Evolutionary conservation across 495 filamentous ascomycete species (phyloP).

Genomic region (Aspergillus olivimuriae): DNA sequence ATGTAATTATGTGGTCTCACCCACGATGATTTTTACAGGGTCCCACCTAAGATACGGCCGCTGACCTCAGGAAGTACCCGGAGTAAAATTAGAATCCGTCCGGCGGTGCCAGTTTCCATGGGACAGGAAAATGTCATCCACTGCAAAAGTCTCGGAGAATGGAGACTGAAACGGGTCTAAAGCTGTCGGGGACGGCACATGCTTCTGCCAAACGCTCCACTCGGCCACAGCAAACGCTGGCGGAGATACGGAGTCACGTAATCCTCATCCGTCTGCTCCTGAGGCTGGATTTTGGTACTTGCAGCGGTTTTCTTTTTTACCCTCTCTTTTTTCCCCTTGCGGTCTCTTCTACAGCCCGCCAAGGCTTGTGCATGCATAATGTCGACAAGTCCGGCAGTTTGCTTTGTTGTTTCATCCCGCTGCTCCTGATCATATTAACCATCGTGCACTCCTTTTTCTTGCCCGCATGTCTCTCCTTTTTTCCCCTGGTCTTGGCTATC

Average conservation of each 20-base stretch:
- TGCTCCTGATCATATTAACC: not conserved
- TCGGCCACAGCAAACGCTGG: no score
- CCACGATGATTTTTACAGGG: no score
- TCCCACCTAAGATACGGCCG: no score
- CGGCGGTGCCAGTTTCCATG: not conserved
- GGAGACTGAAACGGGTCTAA: slow-evolving; percentile 16
- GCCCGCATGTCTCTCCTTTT: slow-evolving; percentile 1
- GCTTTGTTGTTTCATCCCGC: not conserved
- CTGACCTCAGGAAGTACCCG: no score
- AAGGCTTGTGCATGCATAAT: no score
- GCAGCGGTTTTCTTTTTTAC: no score
- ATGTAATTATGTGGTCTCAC: no score
- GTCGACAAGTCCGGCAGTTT: no score
- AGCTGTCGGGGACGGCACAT: slow-evolving; percentile 17
- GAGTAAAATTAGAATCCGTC: not conserved
- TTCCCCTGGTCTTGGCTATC: slow-evolving; percentile 10
- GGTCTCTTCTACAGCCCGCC: not conserved
- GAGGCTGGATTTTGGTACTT: no score
- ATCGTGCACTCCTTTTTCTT: slow-evolving; percentile 1
- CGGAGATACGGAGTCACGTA: not conserved
- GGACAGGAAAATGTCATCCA: slow-evolving; percentile 10
- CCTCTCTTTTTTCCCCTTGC: not conserved
- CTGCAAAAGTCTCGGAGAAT: slow-evolving; percentile 9
- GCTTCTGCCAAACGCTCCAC: slow-evolving; percentile 13
- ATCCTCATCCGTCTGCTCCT: no score